Conservation (phyloP, 2,329 filamentous ascomycete genomes). For the Neopestalotiopsis clavispora region DNA sequence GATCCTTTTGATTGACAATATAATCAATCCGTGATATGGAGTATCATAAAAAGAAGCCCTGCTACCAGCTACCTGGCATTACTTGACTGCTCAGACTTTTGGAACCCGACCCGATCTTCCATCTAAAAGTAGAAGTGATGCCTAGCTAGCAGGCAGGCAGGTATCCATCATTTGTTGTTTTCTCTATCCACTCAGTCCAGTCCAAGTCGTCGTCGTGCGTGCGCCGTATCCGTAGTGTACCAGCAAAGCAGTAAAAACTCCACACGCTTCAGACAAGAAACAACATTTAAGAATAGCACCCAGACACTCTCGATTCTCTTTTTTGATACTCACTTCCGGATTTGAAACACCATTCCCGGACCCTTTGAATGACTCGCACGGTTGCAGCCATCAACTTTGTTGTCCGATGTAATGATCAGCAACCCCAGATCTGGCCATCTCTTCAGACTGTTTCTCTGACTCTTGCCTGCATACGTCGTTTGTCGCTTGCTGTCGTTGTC, state of each 20-base stretch:
- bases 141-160: not conserved
- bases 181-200: not conserved
- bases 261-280: not conserved
- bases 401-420: slow-evolving; percentile 7
- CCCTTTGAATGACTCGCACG: slow-evolving; percentile 10
- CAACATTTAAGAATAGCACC: slow-evolving; percentile 13
- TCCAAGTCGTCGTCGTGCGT: not conserved
- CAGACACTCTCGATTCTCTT: not conserved
- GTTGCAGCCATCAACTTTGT: not conserved
- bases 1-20: slow-evolving; percentile 8
- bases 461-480: slow-evolving; percentile 1
- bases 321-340: not conserved
- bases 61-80: not conserved
- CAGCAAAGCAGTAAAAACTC: not conserved
- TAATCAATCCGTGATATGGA: not conserved
- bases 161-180: not conserved
- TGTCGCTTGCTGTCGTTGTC: not conserved
- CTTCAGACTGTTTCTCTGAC: not conserved
- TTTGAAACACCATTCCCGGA: slow-evolving; percentile 2
- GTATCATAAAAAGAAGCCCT: not conserved
- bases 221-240: not conserved
- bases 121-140: not conserved
- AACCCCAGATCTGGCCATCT: not conserved
- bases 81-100: not conserved
- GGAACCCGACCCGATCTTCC: not conserved